phyloP scores from a whole-genome alignment of 768 basidiomycete species.

The Imleria badia region DNA sequence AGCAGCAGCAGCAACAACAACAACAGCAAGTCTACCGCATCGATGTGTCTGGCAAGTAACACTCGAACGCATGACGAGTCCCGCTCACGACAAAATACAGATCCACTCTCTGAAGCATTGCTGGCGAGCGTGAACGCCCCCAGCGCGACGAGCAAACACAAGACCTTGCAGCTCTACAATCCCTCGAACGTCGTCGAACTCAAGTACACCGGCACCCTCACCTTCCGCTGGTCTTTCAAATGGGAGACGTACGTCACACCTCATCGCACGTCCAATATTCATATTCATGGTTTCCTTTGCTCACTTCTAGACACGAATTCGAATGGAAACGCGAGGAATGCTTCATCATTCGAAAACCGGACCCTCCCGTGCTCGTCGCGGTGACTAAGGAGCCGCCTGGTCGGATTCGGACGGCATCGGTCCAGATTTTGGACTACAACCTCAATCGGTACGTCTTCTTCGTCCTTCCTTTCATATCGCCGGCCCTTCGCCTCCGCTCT shows the following conservation, averaged over 20 bases:
- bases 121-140: conserved; percentile 68
- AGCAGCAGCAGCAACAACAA: conserved; percentile 18
- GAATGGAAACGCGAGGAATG: conserved; percentile 88
- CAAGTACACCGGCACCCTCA: conserved; percentile 68
- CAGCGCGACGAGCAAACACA: conserved; percentile 63
- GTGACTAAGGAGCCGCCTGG: conserved; percentile 76
- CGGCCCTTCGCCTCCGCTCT: not conserved
- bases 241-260: conserved; percentile 72
- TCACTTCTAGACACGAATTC: conserved; percentile 61
- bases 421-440: conserved; percentile 86
- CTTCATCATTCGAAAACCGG: conserved; percentile 80
- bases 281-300: not conserved
- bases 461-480: not conserved
- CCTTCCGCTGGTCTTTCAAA: conserved; percentile 75
- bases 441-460: conserved; percentile 55
- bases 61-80: not conserved
- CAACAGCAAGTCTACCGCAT: conserved; percentile 49
- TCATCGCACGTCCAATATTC: not conserved
- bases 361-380: conserved; percentile 83
- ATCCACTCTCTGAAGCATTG: conserved; percentile 71
- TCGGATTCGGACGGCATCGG: conserved; percentile 57
- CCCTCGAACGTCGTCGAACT: conserved; percentile 69
- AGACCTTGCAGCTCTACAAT: conserved; percentile 74
- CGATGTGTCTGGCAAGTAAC: conserved; percentile 61
- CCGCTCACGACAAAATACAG: conserved; percentile 36